These are phyloP conservation scores for Xylaria arbuscula DNA, from an alignment of 2,329 filamentous ascomycete genomes.

Conservation along the genomic window DNA sequence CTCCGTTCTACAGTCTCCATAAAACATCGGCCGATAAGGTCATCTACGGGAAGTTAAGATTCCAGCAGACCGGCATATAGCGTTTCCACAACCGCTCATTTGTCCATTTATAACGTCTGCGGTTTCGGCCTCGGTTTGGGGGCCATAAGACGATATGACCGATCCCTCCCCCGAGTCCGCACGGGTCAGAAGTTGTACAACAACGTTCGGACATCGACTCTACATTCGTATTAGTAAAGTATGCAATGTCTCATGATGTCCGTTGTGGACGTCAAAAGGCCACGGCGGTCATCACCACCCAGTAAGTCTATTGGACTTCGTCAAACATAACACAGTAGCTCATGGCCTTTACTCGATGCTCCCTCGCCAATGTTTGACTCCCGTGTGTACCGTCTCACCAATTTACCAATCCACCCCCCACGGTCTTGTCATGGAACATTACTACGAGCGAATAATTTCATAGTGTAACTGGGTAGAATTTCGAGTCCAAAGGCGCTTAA, in stretches of 20 bases:
- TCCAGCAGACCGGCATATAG: not conserved
- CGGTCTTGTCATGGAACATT: not conserved
- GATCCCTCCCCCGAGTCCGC: not conserved
- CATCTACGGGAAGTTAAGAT: not conserved
- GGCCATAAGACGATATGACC: not conserved
- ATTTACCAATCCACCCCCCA: conserved; percentile 1
- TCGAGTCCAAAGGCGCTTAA: not conserved
- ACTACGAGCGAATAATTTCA: not conserved
- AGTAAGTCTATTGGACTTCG: not conserved
- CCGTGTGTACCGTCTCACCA: conserved; percentile 8
- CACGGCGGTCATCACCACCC: not conserved
- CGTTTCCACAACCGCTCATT: not conserved
- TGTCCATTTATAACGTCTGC: not conserved
- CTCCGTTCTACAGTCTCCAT: too few species aligned
- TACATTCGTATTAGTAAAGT: not conserved
- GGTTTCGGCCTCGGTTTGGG: not conserved
- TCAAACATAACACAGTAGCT: not conserved
- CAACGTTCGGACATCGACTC: not conserved
- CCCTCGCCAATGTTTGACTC: not conserved
- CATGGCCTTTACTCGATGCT: conserved; percentile 9
- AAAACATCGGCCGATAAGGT: not conserved
- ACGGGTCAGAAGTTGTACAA: not conserved
- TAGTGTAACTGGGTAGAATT: not conserved
- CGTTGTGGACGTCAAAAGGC: not conserved
- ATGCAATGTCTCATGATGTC: not conserved